phyloP scores from a whole-genome alignment of 768 basidiomycete species.

The Lepiota brunneoincarnata region DNA sequence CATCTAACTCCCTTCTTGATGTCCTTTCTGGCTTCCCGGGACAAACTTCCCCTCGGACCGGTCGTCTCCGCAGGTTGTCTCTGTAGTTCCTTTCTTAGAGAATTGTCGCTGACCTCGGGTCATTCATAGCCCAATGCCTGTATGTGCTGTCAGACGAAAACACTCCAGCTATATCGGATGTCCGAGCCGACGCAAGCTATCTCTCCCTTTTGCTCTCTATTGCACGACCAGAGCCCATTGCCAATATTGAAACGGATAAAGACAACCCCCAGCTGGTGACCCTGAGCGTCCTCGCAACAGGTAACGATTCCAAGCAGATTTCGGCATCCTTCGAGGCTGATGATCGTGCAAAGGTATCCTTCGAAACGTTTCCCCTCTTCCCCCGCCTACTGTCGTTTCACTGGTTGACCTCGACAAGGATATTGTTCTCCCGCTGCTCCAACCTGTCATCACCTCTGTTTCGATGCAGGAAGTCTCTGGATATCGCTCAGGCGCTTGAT shows the following conservation, averaged over 20 bases:
- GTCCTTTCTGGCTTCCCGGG: slow-evolving; percentile 78
- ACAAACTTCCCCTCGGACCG: slow-evolving; percentile 65
- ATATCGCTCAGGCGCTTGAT: slow-evolving; percentile 51
- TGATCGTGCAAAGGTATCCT: slow-evolving; percentile 55
- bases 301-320: slow-evolving; percentile 30
- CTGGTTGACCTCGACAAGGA: slow-evolving; percentile 69
- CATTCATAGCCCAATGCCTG: slow-evolving; percentile 73
- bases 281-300: slow-evolving; percentile 68
- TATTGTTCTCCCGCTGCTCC: slow-evolving; percentile 67
- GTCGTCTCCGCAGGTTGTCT: slow-evolving; percentile 77
- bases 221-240: slow-evolving; percentile 34
- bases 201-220: slow-evolving; percentile 66
- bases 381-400: slow-evolving; percentile 61
- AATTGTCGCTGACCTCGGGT: background rate
- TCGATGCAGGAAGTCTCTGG: slow-evolving; percentile 50
- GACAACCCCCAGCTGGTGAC: slow-evolving; percentile 47
- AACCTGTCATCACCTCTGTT: slow-evolving; percentile 60
- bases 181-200: slow-evolving; percentile 60
- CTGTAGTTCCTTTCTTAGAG: background rate
- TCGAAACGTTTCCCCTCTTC: slow-evolving; percentile 73
- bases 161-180: slow-evolving; percentile 60
- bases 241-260: slow-evolving; percentile 40
- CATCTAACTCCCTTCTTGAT: slow-evolving; percentile 80
- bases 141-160: slow-evolving; percentile 96
- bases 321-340: background rate